Evolutionary conservation across 306 rosid genomes (phyloP), one percentile per base, ranked within the genome.

Genomic region (Prunus mira): DNA sequence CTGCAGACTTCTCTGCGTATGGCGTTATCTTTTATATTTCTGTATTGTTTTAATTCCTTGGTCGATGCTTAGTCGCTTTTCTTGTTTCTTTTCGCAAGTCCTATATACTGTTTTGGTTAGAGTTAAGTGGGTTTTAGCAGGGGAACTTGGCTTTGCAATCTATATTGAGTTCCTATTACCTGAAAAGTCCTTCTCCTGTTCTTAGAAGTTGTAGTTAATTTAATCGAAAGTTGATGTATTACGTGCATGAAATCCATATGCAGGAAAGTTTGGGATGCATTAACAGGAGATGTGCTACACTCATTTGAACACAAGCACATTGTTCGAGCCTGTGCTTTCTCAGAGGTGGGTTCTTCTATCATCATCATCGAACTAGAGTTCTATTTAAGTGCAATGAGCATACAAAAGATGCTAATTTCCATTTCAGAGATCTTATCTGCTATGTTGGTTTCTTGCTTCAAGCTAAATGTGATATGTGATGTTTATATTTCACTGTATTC

Each of bases 181-280:
- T 3, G 27, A 34, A 47, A 25, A 9, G 1, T 2, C 50, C 19
- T 34, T 9, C 24, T 65, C 13, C 24, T 38, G 9, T n/a, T 6
- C 12, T 71, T 71, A 5, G 43, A 22, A 32, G 69, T 51, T 45
- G 51, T 45, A 45, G 46, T 58, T 18, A 57, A 5, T 4, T 63
- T 66, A 20, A n/a, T 51, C 8, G n/a, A 41, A 75, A 54, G 25
- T 69, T 79, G 71, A 77, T 56, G 9, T 62, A 68, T 68, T 46
- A 41, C 55, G 19, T 67, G 69, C 49, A 41, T 80, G 60, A 72
- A 68, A 83, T 76, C 72, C 49, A 27, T 34, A 19, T 84, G 87
- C 98, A 96, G 99, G 80, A 96, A 92, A 91, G 88, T 92, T 67
- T 96, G 99, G 99, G 97, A 96, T 84, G 99, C 99, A 28, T 86